Evolutionary conservation across 1,139 yeast genomes (phyloP), one percentile per base, ranked within the genome.

Genomic region (Lodderomyces pseudojiufengensis): DNA sequence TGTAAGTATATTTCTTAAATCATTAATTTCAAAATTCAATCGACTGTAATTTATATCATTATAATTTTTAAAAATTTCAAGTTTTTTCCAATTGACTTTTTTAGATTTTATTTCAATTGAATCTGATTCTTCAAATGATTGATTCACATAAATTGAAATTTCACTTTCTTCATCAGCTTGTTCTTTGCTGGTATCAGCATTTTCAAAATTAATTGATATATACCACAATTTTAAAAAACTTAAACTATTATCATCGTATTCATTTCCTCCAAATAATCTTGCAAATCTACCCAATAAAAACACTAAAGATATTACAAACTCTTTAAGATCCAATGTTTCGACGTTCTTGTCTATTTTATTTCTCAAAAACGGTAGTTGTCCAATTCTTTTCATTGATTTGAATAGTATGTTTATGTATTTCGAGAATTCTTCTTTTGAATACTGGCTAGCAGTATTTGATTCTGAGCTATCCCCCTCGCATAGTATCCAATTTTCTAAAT

Each of bases 351-450:
- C 44, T 0, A 29, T 24, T 21, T 42, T 36, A 18, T 52, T 56
- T 14, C 47, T 48, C 2, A 61, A 31, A 42, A 63, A 63, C 1
- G 73, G 74, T 33, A 57, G 54, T 3, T 43, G 36, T 0, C 70
- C 70, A 15, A 65, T 27, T 1, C 54, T 51, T 35, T 46, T 52
- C 35, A 61, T 51, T 1, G 61, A 48, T 4, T 55, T 48, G 35
- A 55, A 55, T 3, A 65, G 33, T 4, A 54, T 12, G 13, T 42
- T 41, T 3, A 56, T 26, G 6, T 45, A 45, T 12, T 32, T 13
- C 9, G 29, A 25, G 27, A 49, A 44, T 13, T 42, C 34, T 2
- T 27, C 20, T 2, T 22, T 11, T n/a, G 15, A 18, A 5, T 26
- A 14, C 9, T 24, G 32, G 9, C 31, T 31, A 15, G 4, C 18